These are phyloP conservation scores for Phytopythium boreale DNA, from an alignment of 352 stramenopile genomes.

Conservation along the genomic window DNA sequence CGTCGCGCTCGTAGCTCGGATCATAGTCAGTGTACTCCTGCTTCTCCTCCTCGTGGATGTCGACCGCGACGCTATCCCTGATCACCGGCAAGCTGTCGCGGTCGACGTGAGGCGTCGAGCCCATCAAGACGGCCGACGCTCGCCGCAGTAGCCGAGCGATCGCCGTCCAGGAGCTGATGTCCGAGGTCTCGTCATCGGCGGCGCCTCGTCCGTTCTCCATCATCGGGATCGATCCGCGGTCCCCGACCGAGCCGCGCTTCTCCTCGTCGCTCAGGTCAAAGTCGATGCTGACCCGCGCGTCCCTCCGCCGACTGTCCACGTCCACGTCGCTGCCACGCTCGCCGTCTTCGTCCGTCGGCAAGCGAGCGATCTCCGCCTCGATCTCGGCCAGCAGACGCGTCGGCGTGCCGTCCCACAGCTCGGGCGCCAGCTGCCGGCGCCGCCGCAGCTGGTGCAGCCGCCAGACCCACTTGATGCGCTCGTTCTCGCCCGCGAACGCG, in stretches of 20 bases:
- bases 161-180: constrained; percentile 22
- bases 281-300: background rate
- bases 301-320: background rate
- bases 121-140: constrained; percentile 12
- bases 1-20: background rate
- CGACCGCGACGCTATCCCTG: background rate
- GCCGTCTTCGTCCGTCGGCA: constrained; percentile 20
- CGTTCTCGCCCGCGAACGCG: constrained; percentile 25
- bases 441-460: constrained; percentile 30
- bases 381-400: constrained; percentile 25
- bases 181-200: constrained; percentile 12
- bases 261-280: background rate
- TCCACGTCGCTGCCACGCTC: background rate
- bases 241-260: constrained; percentile 5
- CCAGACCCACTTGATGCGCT: constrained; percentile 38
- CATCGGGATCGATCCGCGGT: constrained; percentile 29
- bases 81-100: background rate
- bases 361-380: constrained; percentile 25
- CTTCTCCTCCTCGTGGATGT: constrained; percentile 4
- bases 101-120: background rate
- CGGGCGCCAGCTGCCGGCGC: constrained; percentile 21
- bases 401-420: constrained; percentile 19
- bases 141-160: constrained; percentile 26
- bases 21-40: background rate
- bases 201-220: constrained; percentile 23